phyloP scores from a whole-genome alignment of 225 moss, liverwort and hornwort genomes.

The Rhytidiadelphus loreus region DNA sequence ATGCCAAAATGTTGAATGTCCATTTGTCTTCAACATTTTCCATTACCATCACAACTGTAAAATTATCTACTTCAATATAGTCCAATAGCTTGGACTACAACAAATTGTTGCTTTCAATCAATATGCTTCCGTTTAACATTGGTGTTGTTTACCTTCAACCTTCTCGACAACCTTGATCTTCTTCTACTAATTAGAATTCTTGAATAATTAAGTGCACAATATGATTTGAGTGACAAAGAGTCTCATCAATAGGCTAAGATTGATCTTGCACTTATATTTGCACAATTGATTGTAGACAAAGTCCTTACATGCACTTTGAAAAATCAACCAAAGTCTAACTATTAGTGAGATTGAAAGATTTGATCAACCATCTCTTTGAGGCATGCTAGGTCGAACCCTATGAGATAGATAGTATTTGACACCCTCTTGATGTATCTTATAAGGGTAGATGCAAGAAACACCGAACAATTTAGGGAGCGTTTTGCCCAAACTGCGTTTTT shows the following conservation, averaged over 20 bases:
- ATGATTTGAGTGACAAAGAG: background rate
- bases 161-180: background rate
- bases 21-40: background rate
- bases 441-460: too few relatives aligned
- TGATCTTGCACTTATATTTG: background rate
- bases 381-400: accelerated
- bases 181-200: background rate
- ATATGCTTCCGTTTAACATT: accelerated
- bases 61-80: background rate
- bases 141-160: background rate
- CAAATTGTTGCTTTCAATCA: background rate
- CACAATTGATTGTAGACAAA: accelerated
- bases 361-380: background rate
- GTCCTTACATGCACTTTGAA: background rate
- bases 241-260: background rate
- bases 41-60: background rate
- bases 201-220: accelerated
- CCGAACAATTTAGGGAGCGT: too few relatives aligned
- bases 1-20: background rate
- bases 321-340: background rate
- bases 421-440: background rate
- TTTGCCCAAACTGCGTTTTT: too few relatives aligned
- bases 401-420: background rate
- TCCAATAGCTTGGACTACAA: background rate
- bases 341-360: background rate